Percentiles rank a stretch among this genome's conserved stretches.
Conservation (phyloP, 257 asterid species). For the Buddleja alternifolia region DNA sequence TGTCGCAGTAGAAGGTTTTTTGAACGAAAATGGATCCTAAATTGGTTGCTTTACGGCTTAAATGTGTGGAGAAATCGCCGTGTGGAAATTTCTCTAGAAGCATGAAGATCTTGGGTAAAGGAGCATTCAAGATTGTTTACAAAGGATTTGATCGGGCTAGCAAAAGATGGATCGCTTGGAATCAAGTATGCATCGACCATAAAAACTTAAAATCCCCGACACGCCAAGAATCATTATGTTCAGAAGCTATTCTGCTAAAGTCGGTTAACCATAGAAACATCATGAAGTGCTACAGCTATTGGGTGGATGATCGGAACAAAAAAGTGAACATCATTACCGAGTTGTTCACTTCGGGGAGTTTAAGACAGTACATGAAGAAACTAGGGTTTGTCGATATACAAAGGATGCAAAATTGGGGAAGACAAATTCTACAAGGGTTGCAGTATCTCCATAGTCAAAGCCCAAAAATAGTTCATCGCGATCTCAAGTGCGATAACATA, state of each 20-base stretch:
- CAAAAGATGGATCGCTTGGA: constrained; percentile 46
- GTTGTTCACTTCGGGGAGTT: constrained; percentile 45
- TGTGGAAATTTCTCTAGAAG: constrained; percentile 36
- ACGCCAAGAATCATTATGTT: constrained; percentile 10
- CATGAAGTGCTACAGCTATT: constrained; percentile 41
- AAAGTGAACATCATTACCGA: constrained; percentile 42
- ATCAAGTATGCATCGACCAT: constrained; percentile 27
- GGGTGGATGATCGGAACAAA: constrained; percentile 41
- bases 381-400: too few relatives aligned
- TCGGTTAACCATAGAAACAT: constrained; percentile 41
- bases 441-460: constrained; percentile 38
- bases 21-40: too few relatives aligned
- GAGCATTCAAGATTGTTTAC: constrained; percentile 44
- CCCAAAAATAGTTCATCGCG: constrained; percentile 42
- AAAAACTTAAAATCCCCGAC: neutral
- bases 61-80: constrained; percentile 38
- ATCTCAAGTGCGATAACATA: constrained; percentile 42
- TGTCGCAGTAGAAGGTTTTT: too few relatives aligned
- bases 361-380: constrained; percentile 35
- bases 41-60: too few relatives aligned
- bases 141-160: constrained; percentile 37
- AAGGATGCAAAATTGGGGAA: too few relatives aligned
- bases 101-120: constrained; percentile 43
- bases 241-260: constrained; percentile 41
- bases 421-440: too few relatives aligned